Evolutionary conservation across 768 basidiomycete genomes (phyloP), one percentile per base, ranked within the genome.

Genomic region (Pisolithus sp.): DNA sequence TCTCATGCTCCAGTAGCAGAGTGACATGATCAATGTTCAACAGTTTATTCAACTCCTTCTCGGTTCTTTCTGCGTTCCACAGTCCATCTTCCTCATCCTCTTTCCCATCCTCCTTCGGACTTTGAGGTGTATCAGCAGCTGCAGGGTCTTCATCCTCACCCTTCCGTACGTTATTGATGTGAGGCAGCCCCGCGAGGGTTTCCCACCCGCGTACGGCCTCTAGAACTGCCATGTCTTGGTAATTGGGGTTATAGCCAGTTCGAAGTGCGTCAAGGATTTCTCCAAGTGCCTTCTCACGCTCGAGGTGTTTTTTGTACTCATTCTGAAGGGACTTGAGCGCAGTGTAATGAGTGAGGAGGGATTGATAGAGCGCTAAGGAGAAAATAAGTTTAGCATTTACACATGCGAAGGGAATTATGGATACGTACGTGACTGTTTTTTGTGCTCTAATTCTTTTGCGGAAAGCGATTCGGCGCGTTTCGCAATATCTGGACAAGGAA

Each of bases 211-310:
- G 83, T 15, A 97, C 93, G 17, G 95, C 94, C 59, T 95, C 94
- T 26, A 96, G 80, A 45, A 98, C 95, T 2, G 93, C 93, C 95
- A 99, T 98, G 64, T 99, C 95, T 66, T 97, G 94, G 69, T 97
- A 97, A 67, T 99, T 99, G 15, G 95, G 95, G 66, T 99, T 99
- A 72, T 96, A 97, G 4, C 86, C 85, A 9, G 81, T 79, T 20
- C 90, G 79, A 10, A 99, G 79, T 26, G 83, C 74, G 52, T 83
- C 79, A 6, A 99, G 78, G 47, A 99, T 89, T n/a, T 84, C 79
- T 21, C 85, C 86, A 2, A 99, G 80, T 43, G 82, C 76, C 53
- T 79, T 79, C 62, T 94, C 83, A 48, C 86, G 85, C 53, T 86
- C 80, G 24, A 89, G 66, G 52, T 89, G 83, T 54, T 82, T 81